Conservation (phyloP, 179 eudicot genomes). For the Amaranthus tricolor region DNA sequence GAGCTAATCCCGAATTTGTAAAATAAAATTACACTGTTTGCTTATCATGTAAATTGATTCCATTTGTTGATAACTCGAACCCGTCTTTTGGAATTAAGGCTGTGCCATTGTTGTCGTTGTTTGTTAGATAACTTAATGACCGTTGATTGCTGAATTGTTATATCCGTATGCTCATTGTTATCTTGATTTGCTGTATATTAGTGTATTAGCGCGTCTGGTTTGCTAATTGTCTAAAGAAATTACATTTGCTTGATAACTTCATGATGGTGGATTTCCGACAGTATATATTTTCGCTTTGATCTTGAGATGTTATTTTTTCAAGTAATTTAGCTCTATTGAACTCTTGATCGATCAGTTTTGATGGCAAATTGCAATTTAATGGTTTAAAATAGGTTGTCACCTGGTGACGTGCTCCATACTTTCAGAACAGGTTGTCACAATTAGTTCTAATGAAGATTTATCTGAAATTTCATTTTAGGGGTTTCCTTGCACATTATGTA, state of each 20-base stretch:
- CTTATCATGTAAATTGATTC: no score
- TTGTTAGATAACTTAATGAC: no score
- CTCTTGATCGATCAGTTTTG: not conserved
- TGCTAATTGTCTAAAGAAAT: slow-evolving; percentile 5
- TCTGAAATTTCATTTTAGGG: not conserved
- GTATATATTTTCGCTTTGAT: slow-evolving; percentile 9
- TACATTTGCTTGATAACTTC: slow-evolving; percentile 2
- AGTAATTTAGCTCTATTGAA: not conserved
- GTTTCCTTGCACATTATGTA: not conserved
- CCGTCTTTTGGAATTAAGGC: no score
- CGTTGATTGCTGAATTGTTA: slow-evolving; percentile 9
- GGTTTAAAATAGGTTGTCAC: slow-evolving; percentile 14
- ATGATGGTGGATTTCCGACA: not conserved
- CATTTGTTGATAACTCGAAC: no score
- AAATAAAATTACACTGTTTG: no score
- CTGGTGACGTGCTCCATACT: slow-evolving; percentile 8
- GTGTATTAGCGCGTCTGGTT: slow-evolving; percentile 3
- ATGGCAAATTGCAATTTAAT: slow-evolving; percentile 16
- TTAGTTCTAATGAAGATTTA: not conserved
- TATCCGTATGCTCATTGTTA: slow-evolving; percentile 14
- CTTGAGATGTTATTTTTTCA: slow-evolving; percentile 25
- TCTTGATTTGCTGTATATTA: slow-evolving; percentile 1
- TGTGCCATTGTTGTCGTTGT: no score
- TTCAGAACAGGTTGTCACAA: not conserved
- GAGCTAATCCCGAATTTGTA: no score